These are phyloP conservation scores for Globisporangium canariense DNA, from an alignment of 352 stramenopile genomes.

Conservation along the genomic window DNA sequence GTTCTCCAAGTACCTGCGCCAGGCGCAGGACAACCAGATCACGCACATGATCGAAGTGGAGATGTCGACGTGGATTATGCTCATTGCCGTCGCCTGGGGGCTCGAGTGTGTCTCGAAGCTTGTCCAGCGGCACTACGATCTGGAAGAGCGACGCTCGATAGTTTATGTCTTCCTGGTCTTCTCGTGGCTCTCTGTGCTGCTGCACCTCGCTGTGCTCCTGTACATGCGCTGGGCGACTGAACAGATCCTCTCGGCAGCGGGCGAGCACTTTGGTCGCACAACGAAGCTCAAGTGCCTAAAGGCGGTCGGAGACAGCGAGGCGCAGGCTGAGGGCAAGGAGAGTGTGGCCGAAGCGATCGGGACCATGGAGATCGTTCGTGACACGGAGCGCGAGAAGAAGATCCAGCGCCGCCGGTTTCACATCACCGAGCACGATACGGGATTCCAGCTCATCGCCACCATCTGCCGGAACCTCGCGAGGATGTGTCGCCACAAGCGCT, in stretches of 20 bases:
- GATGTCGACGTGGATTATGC: constrained; percentile 58
- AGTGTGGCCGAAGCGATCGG: constrained; percentile 24
- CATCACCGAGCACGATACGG: constrained; percentile 20
- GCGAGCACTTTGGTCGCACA: constrained; percentile 14
- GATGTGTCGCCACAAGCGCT: not conserved
- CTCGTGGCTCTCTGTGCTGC: constrained; percentile 30
- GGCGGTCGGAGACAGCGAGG: constrained; percentile 21
- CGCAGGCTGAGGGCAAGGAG: constrained; percentile 15
- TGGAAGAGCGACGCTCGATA: constrained; percentile 28
- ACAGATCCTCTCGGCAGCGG: constrained; percentile 28
- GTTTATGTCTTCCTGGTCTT: constrained; percentile 38
- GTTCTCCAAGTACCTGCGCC: constrained; percentile 74
- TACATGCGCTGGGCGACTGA: constrained; percentile 37
- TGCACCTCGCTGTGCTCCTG: constrained; percentile 32
- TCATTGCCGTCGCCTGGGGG: constrained; percentile 42
- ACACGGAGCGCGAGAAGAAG: constrained; percentile 9
- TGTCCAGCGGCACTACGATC: constrained; percentile 12
- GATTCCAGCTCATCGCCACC: constrained; percentile 29
- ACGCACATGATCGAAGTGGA: constrained; percentile 79
- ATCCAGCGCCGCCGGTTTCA: not conserved
- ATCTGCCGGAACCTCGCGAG: constrained; percentile 9
- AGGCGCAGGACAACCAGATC: constrained; percentile 75
- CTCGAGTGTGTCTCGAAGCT: constrained; percentile 25
- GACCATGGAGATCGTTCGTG: constrained; percentile 23
- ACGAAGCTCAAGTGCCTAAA: constrained; percentile 20